Evolutionary conservation across 1,284 basidiomycete species (phyloP).

Genomic region (Agaricales sp.): DNA sequence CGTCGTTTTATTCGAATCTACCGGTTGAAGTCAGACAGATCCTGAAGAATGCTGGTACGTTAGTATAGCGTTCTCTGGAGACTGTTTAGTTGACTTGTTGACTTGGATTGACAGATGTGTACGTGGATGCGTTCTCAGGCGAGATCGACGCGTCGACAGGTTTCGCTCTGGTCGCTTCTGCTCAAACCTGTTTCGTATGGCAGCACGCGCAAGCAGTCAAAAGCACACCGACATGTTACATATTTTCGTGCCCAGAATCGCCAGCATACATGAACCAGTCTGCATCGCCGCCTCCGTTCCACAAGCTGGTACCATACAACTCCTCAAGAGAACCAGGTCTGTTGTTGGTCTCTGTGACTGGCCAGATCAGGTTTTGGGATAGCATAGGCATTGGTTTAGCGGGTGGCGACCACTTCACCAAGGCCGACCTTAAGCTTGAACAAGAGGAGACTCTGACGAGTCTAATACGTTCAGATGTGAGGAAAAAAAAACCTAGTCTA

Average conservation of each 20-base stretch:
- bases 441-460: slow-evolving; percentile 54
- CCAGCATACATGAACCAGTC: slow-evolving; percentile 23
- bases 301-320: slow-evolving; percentile 60
- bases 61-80: background rate
- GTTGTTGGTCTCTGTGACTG: slow-evolving; percentile 53
- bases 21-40: slow-evolving; percentile 67
- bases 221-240: slow-evolving; percentile 71
- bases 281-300: slow-evolving; percentile 40
- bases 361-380: slow-evolving; percentile 69
- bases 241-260: slow-evolving; percentile 52
- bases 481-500: slow-evolving; percentile 18
- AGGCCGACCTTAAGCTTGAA: slow-evolving; percentile 38
- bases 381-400: slow-evolving; percentile 72
- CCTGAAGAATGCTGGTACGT: slow-evolving; percentile 53
- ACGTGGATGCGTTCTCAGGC: slow-evolving; percentile 54
- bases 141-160: slow-evolving; percentile 61
- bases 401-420: slow-evolving; percentile 61
- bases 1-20: slow-evolving; percentile 58
- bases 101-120: slow-evolving; percentile 41
- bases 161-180: slow-evolving; percentile 62
- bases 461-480: slow-evolving; percentile 52
- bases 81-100: slow-evolving; percentile 5
- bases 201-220: slow-evolving; percentile 63
- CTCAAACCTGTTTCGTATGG: slow-evolving; percentile 73
- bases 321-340: slow-evolving; percentile 68